Base-by-base conservation (phyloP, 1,139 yeast species). In the Diutina pseudorugosa region DNA sequence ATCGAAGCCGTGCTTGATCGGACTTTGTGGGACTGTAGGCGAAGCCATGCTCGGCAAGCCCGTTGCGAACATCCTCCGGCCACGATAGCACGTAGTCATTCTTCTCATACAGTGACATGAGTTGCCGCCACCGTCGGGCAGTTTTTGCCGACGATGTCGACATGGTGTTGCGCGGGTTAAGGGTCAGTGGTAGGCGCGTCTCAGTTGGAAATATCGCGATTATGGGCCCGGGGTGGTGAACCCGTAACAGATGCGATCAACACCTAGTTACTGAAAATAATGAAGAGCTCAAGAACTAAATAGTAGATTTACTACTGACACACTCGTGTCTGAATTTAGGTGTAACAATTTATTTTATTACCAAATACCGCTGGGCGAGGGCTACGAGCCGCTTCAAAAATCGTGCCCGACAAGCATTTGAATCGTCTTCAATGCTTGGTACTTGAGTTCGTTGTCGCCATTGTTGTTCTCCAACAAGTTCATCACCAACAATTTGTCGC, bases 351-450 rank as follows among this genome's bases (percentile, higher is more conserved):
- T 11, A 2, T 30, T 12, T 33, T 33, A 33, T 33, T 9, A 11
- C 40, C n/a, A 11, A 5, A 30, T 14, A 30, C n/a, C 36, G 11
- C n/a, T 30, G 36, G 12, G 36, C 14, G n/a, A 2, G n/a, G 36
- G 4, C 6, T 30, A 14, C n/a, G 36, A 23, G 6, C 4, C 4
- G 7, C 25, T 7, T 11, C 27, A 45, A n/a, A 27, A 45, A 18
- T 45, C 56, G 54, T 88, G 91, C 7, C 96, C 89, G 55, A 93
- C 95, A 62, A 93, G 80, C 55, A 85, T 79, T 72, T 94, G 98
- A 21, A 96, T 88, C 1, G 98, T 90, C 66, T 87, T 88, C 63
- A 93, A 79, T 1, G 98, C 98, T 71, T 93, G 96, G 65, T 85
- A 93, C 65, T 93, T 88, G 60, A 93, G 91, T 62, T 89, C 95